A percentile compares a stretch with the other conserved stretches of the same genome.
Conservation (phyloP, 2,329 filamentous ascomycete species). For the Cadophora luteo-olivacea region DNA sequence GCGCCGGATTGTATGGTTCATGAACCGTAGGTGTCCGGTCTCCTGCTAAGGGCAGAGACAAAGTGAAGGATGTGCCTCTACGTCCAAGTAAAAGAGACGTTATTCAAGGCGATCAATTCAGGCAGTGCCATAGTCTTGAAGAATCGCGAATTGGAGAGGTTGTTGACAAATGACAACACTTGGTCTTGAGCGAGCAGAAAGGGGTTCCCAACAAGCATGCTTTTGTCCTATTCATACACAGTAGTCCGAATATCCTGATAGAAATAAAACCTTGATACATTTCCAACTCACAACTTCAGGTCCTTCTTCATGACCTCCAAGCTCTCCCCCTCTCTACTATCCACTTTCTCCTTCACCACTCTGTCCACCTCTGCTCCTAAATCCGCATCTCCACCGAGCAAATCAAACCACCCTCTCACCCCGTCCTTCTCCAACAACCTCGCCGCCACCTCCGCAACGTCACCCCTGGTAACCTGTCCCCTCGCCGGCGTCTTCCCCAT, state of each 20-base stretch:
- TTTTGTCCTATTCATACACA: background rate
- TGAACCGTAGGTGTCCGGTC: background rate
- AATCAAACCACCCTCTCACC: conserved; percentile 40
- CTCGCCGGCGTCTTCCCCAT: conserved; percentile 50
- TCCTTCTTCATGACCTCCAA: conserved; percentile 45
- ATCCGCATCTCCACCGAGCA: conserved; percentile 52
- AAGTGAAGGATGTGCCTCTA: conserved; percentile 44
- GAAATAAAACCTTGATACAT: background rate
- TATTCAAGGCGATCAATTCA: too few relatives aligned
- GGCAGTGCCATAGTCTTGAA: too few relatives aligned
- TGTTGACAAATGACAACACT: background rate
- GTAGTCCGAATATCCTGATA: background rate
- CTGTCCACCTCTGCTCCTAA: conserved; percentile 52
- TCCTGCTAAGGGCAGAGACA: conserved; percentile 61
- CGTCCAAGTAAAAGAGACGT: background rate
- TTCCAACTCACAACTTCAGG: conserved; percentile 20
- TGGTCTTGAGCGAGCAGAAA: background rate
- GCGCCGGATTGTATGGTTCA: conserved; percentile 77
- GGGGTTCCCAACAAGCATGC: background rate
- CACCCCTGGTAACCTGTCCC: conserved; percentile 56
- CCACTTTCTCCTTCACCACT: conserved; percentile 1
- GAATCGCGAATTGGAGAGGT: background rate
- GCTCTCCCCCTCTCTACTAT: conserved; percentile 46
- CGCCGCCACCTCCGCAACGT: conserved; percentile 65
- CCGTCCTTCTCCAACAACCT: conserved; percentile 57